phyloP scores from a whole-genome alignment of 2,329 filamentous ascomycete species.

The Chaetomium sp. region DNA sequence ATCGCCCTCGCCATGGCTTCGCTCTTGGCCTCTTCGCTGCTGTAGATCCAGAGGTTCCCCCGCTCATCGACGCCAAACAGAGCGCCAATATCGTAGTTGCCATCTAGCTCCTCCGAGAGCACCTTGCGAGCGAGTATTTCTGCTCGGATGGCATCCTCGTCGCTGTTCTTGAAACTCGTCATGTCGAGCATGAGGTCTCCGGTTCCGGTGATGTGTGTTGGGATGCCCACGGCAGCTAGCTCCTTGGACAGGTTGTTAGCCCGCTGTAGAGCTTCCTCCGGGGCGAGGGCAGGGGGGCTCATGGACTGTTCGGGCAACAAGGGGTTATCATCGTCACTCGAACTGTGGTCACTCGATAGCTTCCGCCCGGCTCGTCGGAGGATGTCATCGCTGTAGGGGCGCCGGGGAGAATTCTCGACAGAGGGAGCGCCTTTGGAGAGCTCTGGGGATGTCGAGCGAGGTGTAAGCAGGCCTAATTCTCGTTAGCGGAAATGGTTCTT shows the following conservation, averaged over 20 bases:
- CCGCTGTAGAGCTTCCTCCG: conserved; percentile 71
- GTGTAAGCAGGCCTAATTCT: conserved; percentile 43
- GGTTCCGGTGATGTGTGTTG: conserved; percentile 81
- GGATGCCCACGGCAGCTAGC: conserved; percentile 84
- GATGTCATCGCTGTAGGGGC: conserved; percentile 51
- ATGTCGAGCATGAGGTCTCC: conserved; percentile 98
- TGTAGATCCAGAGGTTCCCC: conserved; percentile 99
- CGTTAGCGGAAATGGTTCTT: conserved; percentile 12
- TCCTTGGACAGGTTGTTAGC: conserved; percentile 81
- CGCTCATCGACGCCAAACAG: conserved; percentile 92
- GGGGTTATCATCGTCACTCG: conserved; percentile 33
- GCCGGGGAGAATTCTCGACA: conserved; percentile 44
- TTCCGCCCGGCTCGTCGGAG: conserved; percentile 42
- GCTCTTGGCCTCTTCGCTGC: conserved; percentile 92
- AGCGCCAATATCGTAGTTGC: conserved; percentile 92
- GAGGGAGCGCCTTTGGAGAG: conserved; percentile 41
- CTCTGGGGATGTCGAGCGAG: conserved; percentile 48
- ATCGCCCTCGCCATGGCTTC: conserved; percentile 65
- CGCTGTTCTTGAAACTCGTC: conserved; percentile 91
- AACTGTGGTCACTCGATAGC: conserved; percentile 30
- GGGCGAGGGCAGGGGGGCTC: conserved; percentile 69
- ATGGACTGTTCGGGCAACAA: conserved; percentile 52
- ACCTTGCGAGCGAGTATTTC: conserved; percentile 93
- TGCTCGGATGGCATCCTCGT: conserved; percentile 84
- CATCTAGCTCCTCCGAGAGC: conserved; percentile 84